Percentiles rank a stretch among this genome's conserved stretches.
These are phyloP conservation scores for Dictyostelium capitatum DNA, from an alignment of 78 protist species.

Conservation along the genomic window DNA sequence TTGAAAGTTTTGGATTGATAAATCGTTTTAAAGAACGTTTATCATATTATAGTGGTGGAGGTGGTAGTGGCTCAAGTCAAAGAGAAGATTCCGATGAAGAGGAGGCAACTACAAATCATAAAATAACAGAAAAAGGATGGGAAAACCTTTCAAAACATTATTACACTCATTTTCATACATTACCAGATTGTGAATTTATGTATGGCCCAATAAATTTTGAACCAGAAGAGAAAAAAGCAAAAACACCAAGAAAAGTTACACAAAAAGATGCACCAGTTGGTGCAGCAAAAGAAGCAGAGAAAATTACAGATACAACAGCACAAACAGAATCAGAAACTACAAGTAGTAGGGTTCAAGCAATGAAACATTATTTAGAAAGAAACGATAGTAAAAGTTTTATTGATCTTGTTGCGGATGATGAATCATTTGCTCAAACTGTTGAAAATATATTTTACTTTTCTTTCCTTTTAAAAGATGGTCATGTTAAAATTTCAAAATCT, in stretches of 20 bases:
- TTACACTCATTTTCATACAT: background rate
- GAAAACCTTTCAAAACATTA: background rate
- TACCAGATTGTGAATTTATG: slow-evolving; percentile 64
- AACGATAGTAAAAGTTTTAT: slow-evolving; percentile 4
- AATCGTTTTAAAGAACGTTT: slow-evolving; percentile 26
- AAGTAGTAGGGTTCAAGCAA: slow-evolving; percentile 39
- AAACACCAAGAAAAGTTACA: background rate
- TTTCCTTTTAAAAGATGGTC: slow-evolving; percentile 65
- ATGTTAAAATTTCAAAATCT: slow-evolving; percentile 1
- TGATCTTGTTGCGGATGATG: slow-evolving; percentile 25
- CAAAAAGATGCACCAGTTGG: slow-evolving; percentile 35
- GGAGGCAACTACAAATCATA: background rate
- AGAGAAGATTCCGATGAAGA: background rate
- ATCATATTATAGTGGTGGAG: background rate
- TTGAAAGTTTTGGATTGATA: slow-evolving; percentile 28
- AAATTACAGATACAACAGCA: slow-evolving; percentile 4
- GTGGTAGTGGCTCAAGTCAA: background rate
- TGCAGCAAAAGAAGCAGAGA: slow-evolving; percentile 17
- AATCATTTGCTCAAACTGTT: slow-evolving; percentile 41
- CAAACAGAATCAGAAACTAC: slow-evolving; percentile 37
- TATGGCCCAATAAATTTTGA: slow-evolving; percentile 70
- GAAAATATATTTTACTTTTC: slow-evolving; percentile 71
- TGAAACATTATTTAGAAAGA: slow-evolving; percentile 31
- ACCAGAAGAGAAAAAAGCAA: slow-evolving; percentile 14
- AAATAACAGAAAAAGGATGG: slow-evolving; percentile 26